A percentile compares a stretch with the other conserved stretches of the same genome.
phyloP scores from a whole-genome alignment of 345 rosid species.

The Brassica rapa region DNA sequence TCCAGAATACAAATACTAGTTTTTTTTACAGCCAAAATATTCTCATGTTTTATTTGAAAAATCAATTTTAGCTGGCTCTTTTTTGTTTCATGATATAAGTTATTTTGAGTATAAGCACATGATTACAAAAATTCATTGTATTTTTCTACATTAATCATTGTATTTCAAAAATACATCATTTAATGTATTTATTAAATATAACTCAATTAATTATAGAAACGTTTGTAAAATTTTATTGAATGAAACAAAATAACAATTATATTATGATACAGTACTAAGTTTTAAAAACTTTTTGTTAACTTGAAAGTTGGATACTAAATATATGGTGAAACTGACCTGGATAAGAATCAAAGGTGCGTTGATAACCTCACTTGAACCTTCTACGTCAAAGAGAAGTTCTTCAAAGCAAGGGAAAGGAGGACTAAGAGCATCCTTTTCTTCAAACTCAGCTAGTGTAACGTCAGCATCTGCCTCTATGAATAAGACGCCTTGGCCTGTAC shows the following conservation, averaged over 20 bases:
- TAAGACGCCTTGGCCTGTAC: constrained; percentile 45
- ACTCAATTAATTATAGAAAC: not conserved
- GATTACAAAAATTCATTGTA: not conserved
- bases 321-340: constrained; percentile 29
- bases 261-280: not conserved
- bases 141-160: not conserved
- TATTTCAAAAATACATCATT: not conserved
- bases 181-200: too few species aligned
- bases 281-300: not conserved
- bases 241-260: too few species aligned
- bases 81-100: not conserved
- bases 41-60: not conserved
- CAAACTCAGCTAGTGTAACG: constrained; percentile 37
- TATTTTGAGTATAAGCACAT: not conserved
- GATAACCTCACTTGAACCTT: constrained; percentile 33
- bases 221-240: not conserved
- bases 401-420: constrained; percentile 47
- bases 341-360: constrained; percentile 40
- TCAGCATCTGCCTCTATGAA: constrained; percentile 49
- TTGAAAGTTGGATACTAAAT: not conserved
- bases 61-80: not conserved
- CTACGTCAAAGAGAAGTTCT: constrained; percentile 38
- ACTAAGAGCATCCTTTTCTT: constrained; percentile 25
- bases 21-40: not conserved
- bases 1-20: not conserved